Evolutionary conservation across 768 basidiomycete species (phyloP).

Genomic region (Suillus decipiens): DNA sequence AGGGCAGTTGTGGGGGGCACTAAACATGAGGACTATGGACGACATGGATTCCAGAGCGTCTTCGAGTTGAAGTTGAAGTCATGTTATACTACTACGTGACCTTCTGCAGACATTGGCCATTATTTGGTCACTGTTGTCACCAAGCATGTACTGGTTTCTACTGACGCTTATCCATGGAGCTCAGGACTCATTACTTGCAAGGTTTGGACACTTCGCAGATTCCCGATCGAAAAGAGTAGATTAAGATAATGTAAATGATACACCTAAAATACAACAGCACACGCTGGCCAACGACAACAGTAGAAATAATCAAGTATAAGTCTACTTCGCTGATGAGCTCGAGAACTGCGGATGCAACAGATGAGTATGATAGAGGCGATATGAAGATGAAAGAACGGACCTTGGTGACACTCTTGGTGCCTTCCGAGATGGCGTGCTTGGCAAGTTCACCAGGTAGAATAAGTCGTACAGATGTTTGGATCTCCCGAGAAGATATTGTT

Average conservation of each 20-base stretch:
- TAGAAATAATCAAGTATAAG: slow-evolving; percentile 15
- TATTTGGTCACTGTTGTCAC: too few species aligned
- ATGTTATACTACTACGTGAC: too few species aligned
- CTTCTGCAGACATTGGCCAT: too few species aligned
- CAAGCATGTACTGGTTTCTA: background rate
- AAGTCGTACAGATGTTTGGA: slow-evolving; percentile 93
- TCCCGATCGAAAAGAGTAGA: slow-evolving; percentile 17
- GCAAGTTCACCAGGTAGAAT: slow-evolving; percentile 97
- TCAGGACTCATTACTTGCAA: background rate
- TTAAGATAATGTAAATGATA: slow-evolving; percentile 33
- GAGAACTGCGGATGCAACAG: slow-evolving; percentile 38
- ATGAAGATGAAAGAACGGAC: slow-evolving; percentile 18
- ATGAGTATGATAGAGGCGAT: slow-evolving; percentile 8
- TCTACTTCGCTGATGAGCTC: slow-evolving; percentile 46
- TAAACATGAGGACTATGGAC: background rate
- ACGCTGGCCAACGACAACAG: slow-evolving; percentile 15
- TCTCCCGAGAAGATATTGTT: slow-evolving; percentile 97
- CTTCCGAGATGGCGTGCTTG: slow-evolving; percentile 98
- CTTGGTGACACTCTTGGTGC: slow-evolving; percentile 76
- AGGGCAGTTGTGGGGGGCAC: background rate
- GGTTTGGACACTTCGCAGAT: background rate
- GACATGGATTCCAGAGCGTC: background rate
- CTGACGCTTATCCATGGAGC: background rate
- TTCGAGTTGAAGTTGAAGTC: background rate
- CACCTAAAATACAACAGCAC: slow-evolving; percentile 35